Evolutionary conservation across 2,329 filamentous ascomycete species (phyloP).

Genomic region (Aspergillus fumigatus): DNA sequence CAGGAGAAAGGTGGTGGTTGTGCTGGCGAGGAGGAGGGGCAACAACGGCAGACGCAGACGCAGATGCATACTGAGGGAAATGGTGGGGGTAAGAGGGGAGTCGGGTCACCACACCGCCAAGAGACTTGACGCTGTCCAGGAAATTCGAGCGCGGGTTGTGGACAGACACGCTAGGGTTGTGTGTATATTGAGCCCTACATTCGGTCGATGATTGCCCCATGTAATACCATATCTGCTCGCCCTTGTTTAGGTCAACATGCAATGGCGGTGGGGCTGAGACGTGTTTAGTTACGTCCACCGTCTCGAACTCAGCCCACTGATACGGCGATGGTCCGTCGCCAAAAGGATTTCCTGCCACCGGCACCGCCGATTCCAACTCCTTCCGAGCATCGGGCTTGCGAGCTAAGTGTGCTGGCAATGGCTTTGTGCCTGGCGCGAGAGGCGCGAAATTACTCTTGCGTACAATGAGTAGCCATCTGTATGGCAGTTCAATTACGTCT

Average conservation of each 20-base stretch:
- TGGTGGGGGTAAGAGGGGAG: conserved; percentile 25
- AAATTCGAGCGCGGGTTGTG: conserved; percentile 49
- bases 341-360: conserved; percentile 63
- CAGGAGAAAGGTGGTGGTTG: conserved; percentile 12
- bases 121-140: conserved; percentile 44
- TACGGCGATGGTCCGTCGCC: conserved; percentile 53
- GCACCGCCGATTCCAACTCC: conserved; percentile 57
- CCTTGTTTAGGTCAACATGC: conserved; percentile 67
- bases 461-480: conserved; percentile 47
- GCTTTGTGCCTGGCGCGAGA: conserved; percentile 42
- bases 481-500: conserved; percentile 59
- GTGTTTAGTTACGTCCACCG: conserved; percentile 49
- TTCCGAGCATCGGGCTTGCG: conserved; percentile 50
- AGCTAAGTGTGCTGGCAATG: conserved; percentile 44
- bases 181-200: conserved; percentile 84
- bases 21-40: background rate
- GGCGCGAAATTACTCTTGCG: conserved; percentile 47
- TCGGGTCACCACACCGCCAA: conserved; percentile 29
- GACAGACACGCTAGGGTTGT: conserved; percentile 56
- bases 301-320: conserved; percentile 77
- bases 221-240: conserved; percentile 82
- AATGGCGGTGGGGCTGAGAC: conserved; percentile 56
- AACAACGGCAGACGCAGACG: background rate
- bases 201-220: conserved; percentile 83
- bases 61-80: conserved; percentile 16